Percentiles rank a stretch among this genome's conserved stretches.
These are phyloP conservation scores for Aspergillus fructus DNA, from an alignment of 2,329 filamentous ascomycete genomes.

Conservation along the genomic window DNA sequence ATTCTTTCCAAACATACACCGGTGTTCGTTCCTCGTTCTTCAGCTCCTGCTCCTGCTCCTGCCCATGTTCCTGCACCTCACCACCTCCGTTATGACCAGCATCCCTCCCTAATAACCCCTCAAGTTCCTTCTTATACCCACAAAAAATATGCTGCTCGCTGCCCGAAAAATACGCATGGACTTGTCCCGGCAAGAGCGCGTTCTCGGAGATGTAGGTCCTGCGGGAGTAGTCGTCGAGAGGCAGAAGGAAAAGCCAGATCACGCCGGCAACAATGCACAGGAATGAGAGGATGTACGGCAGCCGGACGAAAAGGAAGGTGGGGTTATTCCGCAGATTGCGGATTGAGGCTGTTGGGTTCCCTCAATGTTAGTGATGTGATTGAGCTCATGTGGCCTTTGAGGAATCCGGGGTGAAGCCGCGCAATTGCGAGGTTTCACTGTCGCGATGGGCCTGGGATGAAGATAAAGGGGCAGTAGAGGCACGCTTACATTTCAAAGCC, in stretches of 20 bases:
- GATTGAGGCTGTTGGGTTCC: slow-evolving; percentile 33
- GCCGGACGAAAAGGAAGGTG: slow-evolving; percentile 67
- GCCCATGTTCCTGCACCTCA: slow-evolving; percentile 3
- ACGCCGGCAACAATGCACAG: slow-evolving; percentile 83
- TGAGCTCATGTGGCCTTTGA: slow-evolving; percentile 13
- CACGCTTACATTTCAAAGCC: slow-evolving; percentile 42
- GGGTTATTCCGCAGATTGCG: slow-evolving; percentile 71
- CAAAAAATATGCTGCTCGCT: slow-evolving; percentile 94
- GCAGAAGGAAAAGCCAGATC: slow-evolving; percentile 84
- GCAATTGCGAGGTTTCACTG: not conserved
- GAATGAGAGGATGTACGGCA: slow-evolving; percentile 84
- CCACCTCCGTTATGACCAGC: slow-evolving; percentile 13
- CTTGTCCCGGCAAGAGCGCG: slow-evolving; percentile 89
- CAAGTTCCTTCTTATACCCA: slow-evolving; percentile 83
- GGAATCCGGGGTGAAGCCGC: slow-evolving; percentile 15
- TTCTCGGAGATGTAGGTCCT: slow-evolving; percentile 97
- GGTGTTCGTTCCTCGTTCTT: slow-evolving; percentile 25
- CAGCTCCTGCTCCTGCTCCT: slow-evolving; percentile 11
- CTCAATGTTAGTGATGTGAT: slow-evolving; percentile 17
- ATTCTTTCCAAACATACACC: slow-evolving; percentile 22
- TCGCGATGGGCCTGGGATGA: not conserved
- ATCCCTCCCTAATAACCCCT: slow-evolving; percentile 41
- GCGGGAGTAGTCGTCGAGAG: slow-evolving; percentile 85
- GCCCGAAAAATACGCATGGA: slow-evolving; percentile 95
- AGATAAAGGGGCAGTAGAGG: not conserved